phyloP scores from a whole-genome alignment of 306 rosid genomes.

The Vachellia pachyceras region DNA sequence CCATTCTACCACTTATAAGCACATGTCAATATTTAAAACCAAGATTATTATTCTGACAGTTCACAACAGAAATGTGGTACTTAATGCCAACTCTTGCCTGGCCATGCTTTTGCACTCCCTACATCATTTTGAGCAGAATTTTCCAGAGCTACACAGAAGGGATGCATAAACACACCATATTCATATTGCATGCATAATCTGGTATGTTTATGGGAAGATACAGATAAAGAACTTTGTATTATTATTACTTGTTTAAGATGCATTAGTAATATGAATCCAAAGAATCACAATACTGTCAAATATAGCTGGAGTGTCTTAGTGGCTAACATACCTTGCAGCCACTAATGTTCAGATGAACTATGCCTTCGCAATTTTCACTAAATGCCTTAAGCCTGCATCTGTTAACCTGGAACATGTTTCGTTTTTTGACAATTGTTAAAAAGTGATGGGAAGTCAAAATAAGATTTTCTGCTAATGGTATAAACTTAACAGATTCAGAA shows the following conservation, averaged over 20 bases:
- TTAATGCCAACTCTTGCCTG: background rate
- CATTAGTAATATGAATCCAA: slow-evolving; percentile 17
- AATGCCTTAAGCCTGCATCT: slow-evolving; percentile 51
- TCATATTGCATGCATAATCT: slow-evolving; percentile 14
- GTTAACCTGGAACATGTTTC: slow-evolving; percentile 63
- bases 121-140: background rate
- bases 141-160: slow-evolving; percentile 30
- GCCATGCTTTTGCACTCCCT: background rate
- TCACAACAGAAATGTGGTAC: background rate
- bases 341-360: slow-evolving; percentile 77
- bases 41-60: slow-evolving; percentile 16
- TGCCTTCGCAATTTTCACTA: slow-evolving; percentile 67
- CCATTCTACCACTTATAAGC: background rate
- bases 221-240: background rate
- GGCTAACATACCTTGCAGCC: slow-evolving; percentile 78
- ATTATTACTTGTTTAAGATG: background rate
- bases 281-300: slow-evolving; percentile 10
- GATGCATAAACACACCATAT: slow-evolving; percentile 33
- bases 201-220: background rate
- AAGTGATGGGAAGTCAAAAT: slow-evolving; percentile 24
- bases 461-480: slow-evolving; percentile 15
- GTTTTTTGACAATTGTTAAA: slow-evolving; percentile 33
- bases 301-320: background rate
- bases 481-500: slow-evolving; percentile 19
- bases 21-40: background rate